These are phyloP conservation scores for Trypanosoma rangeli DNA, from an alignment of 208 protist genomes.

Conservation along the genomic window DNA sequence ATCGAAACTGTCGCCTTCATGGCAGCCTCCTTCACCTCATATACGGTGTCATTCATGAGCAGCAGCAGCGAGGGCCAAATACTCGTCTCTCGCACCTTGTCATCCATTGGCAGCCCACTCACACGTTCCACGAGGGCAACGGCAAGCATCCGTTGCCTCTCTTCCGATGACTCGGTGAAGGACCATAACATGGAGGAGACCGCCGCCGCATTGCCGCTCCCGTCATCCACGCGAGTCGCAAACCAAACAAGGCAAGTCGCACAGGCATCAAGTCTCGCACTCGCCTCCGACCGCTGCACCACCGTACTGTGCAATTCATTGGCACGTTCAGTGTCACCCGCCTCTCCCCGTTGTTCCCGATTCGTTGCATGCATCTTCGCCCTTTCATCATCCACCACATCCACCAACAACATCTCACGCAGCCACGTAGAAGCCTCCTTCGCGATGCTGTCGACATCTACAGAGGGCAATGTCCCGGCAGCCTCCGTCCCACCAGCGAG, in stretches of 20 bases:
- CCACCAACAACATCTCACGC: constrained; percentile 1
- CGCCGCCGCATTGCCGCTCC: constrained; percentile 36
- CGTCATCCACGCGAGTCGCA: constrained; percentile 33
- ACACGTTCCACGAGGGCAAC: constrained; percentile 45
- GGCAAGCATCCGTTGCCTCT: constrained; percentile 42
- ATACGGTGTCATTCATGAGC: constrained; percentile 49
- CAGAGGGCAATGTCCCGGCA: neutral
- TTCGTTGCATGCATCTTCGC: neutral
- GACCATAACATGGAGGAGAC: constrained; percentile 47
- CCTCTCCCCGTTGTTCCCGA: neutral
- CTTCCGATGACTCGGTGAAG: constrained; percentile 30
- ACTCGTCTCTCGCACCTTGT: constrained; percentile 36
- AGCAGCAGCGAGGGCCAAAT: constrained; percentile 47
- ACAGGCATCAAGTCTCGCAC: constrained; percentile 26
- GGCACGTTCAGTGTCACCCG: neutral
- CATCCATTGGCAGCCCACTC: constrained; percentile 35
- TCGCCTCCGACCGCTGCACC: constrained; percentile 1
- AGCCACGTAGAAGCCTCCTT: constrained; percentile 12
- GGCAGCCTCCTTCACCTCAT: constrained; percentile 53
- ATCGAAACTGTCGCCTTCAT: constrained; percentile 48
- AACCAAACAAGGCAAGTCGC: constrained; percentile 29
- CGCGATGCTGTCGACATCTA: constrained; percentile 8
- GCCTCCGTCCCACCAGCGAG: constrained; percentile 18
- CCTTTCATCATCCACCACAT: neutral
- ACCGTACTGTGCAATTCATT: neutral